A percentile compares a stretch with the other conserved stretches of the same genome.
phyloP scores from a whole-genome alignment of 2,329 filamentous ascomycete species.

The Xylaria sp. region DNA sequence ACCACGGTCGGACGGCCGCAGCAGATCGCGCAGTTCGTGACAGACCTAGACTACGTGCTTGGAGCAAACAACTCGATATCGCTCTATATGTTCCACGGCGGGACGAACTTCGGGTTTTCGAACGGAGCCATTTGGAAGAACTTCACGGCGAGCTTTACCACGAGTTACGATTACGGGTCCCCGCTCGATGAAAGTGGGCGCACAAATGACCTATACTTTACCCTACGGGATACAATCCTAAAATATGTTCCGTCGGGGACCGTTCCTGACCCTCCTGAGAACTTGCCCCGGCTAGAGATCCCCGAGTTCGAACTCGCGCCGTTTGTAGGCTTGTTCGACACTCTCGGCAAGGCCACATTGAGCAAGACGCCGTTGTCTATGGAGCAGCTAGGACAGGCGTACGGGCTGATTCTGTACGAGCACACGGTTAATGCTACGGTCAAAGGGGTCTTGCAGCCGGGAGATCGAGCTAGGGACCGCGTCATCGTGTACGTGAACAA shows the following conservation, averaged over 20 bases:
- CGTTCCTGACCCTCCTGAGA: constrained; percentile 53
- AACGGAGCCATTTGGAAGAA: constrained; percentile 59
- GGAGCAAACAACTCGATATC: constrained; percentile 57
- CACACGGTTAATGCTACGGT: constrained; percentile 46
- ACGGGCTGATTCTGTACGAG: constrained; percentile 59
- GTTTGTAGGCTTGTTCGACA: constrained; percentile 53
- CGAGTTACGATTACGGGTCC: constrained; percentile 63
- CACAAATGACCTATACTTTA: constrained; percentile 56
- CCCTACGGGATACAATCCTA: constrained; percentile 54
- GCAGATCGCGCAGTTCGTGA: constrained; percentile 44
- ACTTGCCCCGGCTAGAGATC: constrained; percentile 50
- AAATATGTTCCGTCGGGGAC: constrained; percentile 52
- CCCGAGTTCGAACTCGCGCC: constrained; percentile 54
- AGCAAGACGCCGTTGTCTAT: constrained; percentile 53
- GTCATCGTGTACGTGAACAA: constrained; percentile 61
- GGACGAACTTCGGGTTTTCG: constrained; percentile 61
- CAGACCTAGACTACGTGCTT: constrained; percentile 54
- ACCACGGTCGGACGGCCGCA: constrained; percentile 47
- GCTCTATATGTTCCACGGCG: constrained; percentile 65
- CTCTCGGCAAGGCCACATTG: constrained; percentile 43
- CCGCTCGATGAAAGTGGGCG: constrained; percentile 62
- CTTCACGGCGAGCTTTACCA: constrained; percentile 54
- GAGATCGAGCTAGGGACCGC: constrained; percentile 58
- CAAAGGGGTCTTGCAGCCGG: constrained; percentile 53
- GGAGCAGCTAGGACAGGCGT: constrained; percentile 58